Evolutionary conservation across 306 rosid genomes (phyloP), one percentile per base, ranked within the genome.

Genomic region (Mimosa bimucronata): DNA sequence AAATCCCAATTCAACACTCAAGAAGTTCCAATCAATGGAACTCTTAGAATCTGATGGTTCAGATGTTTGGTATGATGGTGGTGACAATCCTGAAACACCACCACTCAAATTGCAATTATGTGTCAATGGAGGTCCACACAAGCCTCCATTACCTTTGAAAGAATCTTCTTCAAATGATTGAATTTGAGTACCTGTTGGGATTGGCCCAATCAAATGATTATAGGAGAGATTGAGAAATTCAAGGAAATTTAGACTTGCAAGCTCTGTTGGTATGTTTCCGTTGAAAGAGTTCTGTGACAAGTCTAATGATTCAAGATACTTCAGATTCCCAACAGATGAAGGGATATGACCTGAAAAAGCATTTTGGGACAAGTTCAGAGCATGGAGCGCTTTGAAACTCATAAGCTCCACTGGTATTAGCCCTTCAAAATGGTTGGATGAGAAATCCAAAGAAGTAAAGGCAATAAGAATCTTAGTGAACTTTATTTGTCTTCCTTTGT

Each of bases 61-160:
- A 18, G 14, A 37, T 5, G 9, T 34, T 52, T 12, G 19, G 26
- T 66, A 64, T 72, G 30, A 0, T 46, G 78, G 57, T 8, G 40
- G 67, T 13, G 53, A 21, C 2, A 30, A 7, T 23, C 50, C 50
- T 30, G 3, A 21, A 19, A 3, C 61, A 42, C 58, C 77, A 21
- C 15, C 44, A 15, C 16, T 31, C 13, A 58, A 58, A 41, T 15
- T 0, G 0, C 15, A 29, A 31, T 31, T 65, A 4, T 65, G 41
- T 38, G 13, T 65, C 70, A 65, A 30, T 30, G 70, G 70, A 31
- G 76, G 79, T 0, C 89, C 88, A 46, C 69, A 87, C 52, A 87
- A 13, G 48, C 77, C 82, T 13, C 60, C 23, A 9, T 89, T 65
- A 2, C 70, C 42, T 65, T 65, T 2, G 13, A 65, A 65, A 6